Evolutionary conservation across 164 flowering plant species (phyloP).

Genomic region (Stephania cephalantha): DNA sequence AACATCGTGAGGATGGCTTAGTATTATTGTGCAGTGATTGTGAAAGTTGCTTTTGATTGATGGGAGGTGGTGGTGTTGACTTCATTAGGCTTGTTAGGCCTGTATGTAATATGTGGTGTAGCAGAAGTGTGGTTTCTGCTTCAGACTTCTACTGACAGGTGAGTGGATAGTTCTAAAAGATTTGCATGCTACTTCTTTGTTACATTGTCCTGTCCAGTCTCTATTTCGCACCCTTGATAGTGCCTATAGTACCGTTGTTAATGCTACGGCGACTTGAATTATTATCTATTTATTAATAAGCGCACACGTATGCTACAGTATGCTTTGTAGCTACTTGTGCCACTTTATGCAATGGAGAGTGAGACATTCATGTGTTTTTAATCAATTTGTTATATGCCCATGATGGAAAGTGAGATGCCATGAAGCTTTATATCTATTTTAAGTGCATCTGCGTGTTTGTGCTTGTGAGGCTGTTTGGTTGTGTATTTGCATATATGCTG

Average conservation of each 20-base stretch:
- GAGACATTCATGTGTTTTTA: too few species aligned
- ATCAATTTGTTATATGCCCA: not conserved
- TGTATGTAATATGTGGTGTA: not conserved
- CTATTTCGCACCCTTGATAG: not conserved
- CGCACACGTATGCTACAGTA: not conserved
- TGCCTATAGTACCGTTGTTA: not conserved
- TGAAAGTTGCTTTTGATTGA: not conserved
- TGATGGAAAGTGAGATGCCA: not conserved
- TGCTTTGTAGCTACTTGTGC: not conserved
- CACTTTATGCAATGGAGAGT: not conserved
- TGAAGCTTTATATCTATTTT: not conserved
- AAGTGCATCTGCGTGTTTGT: not conserved
- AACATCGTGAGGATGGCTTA: too few species aligned
- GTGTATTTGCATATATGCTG: not conserved
- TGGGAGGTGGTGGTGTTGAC: not conserved
- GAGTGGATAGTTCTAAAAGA: not conserved
- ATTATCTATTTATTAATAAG: not conserved
- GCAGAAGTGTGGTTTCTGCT: not conserved
- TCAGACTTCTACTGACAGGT: not conserved
- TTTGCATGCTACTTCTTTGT: not conserved
- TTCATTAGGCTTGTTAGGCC: not conserved
- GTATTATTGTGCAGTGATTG: not conserved
- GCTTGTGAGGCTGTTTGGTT: not conserved
- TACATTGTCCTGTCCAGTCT: not conserved
- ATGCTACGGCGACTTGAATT: not conserved